phyloP scores from a whole-genome alignment of 75 land plant genomes.

The Isoetes taiwanensis region DNA sequence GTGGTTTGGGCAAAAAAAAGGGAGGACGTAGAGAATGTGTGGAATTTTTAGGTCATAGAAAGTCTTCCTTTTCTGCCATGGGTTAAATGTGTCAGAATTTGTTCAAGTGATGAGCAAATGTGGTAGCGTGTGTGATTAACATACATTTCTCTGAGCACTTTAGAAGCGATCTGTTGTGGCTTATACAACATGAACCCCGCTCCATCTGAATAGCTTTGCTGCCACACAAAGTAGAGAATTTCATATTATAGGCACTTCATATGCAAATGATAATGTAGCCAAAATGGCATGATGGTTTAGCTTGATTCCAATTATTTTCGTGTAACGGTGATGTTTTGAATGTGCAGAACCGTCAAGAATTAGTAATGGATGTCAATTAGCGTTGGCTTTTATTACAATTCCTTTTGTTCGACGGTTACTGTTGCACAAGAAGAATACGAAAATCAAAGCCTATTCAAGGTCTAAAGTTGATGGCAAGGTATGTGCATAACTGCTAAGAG shows the following conservation, averaged over 20 bases:
- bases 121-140: no score
- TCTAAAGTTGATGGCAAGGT: no score
- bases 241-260: not conserved
- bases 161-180: no score
- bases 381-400: slow-evolving; percentile 83
- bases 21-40: slow-evolving; percentile 15
- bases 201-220: no score
- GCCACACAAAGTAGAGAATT: slow-evolving; percentile 59
- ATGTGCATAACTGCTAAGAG: no score
- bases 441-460: no score
- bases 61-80: not conserved
- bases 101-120: no score
- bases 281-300: not conserved
- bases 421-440: slow-evolving; percentile 41
- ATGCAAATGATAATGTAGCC: not conserved
- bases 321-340: no score
- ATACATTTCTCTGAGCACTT: no score
- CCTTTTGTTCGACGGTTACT: slow-evolving; percentile 71
- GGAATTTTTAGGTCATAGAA: slow-evolving; percentile 21
- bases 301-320: no score
- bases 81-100: no score
- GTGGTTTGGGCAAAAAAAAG: slow-evolving; percentile 29
- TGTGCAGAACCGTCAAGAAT: not conserved
- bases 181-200: no score
- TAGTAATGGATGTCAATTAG: not conserved